phyloP scores from a whole-genome alignment of 495 filamentous ascomycete species.

The Penicillium riverlandense region DNA sequence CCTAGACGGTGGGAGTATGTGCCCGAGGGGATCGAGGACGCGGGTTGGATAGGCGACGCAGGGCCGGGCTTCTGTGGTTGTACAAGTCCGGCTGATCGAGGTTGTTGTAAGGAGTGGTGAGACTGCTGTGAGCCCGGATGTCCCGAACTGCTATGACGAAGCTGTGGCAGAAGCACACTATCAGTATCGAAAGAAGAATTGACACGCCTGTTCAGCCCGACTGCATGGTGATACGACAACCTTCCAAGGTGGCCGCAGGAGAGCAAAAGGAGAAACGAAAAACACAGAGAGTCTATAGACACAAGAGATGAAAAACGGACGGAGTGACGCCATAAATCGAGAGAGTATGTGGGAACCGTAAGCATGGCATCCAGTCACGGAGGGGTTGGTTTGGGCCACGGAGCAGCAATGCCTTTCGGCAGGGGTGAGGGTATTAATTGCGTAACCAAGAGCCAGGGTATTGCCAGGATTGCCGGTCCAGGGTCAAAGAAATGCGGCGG shows the following conservation, averaged over 20 bases:
- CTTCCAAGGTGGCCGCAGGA: constrained; percentile 14
- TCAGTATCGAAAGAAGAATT: constrained; percentile 16
- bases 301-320: background rate
- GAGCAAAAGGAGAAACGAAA: constrained; percentile 6
- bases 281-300: constrained; percentile 10
- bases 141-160: constrained; percentile 24
- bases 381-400: constrained; percentile 4
- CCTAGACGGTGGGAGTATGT: constrained; percentile 50
- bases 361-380: background rate
- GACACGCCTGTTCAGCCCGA: constrained; percentile 1
- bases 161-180: constrained; percentile 18
- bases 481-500: constrained; percentile 13
- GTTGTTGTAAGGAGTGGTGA: constrained; percentile 45
- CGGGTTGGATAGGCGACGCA: constrained; percentile 37
- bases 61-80: constrained; percentile 57
- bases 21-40: constrained; percentile 43
- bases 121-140: constrained; percentile 26
- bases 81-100: constrained; percentile 46
- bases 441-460: constrained; percentile 15
- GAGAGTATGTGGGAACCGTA: background rate
- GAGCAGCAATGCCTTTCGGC: constrained; percentile 12
- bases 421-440: constrained; percentile 2
- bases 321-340: constrained; percentile 10
- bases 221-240: constrained; percentile 14
- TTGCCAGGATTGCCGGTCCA: constrained; percentile 17